These are phyloP conservation scores for Massariosphaeria phaeospora DNA, from an alignment of 495 filamentous ascomycete species.

Conservation along the genomic window DNA sequence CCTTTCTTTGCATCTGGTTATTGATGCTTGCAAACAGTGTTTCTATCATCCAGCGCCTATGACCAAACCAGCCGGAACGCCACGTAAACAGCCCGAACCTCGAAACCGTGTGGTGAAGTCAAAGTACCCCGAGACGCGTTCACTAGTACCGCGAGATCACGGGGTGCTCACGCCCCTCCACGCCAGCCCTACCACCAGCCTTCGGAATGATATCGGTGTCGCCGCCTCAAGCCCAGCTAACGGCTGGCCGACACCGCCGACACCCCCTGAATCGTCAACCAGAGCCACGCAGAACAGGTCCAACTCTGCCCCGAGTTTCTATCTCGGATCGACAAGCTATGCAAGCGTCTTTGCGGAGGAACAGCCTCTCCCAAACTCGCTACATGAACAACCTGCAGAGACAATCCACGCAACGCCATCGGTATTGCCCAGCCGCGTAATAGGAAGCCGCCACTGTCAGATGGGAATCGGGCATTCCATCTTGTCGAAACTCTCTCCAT, in stretches of 20 bases:
- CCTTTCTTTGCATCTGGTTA: not conserved
- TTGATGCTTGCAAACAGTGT: conserved; percentile 19
- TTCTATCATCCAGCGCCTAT: conserved; percentile 27
- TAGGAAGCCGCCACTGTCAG: conserved; percentile 14
- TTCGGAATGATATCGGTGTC: not conserved
- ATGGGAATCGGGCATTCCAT: conserved; percentile 10
- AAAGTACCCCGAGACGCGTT: conserved; percentile 10
- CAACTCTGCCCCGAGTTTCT: conserved; percentile 9
- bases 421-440: not conserved
- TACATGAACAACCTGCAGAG: conserved; percentile 14
- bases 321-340: conserved; percentile 29
- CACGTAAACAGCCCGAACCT: conserved; percentile 24
- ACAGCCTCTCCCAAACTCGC: conserved; percentile 15
- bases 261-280: conserved; percentile 10
- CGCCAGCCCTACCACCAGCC: conserved; percentile 2
- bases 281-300: not conserved
- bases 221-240: not conserved
- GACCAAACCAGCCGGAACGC: conserved; percentile 26
- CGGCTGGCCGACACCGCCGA: conserved; percentile 2
- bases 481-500: conserved; percentile 16
- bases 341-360: conserved; percentile 25
- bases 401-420: conserved; percentile 2
- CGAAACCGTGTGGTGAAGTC: conserved; percentile 13
- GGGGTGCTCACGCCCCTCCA: not conserved
- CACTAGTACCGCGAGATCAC: conserved; percentile 24